Percentiles rank a stretch among this genome's conserved stretches.
Conservation (phyloP, 129 eudicot genomes). For the Flaveria robusta region DNA sequence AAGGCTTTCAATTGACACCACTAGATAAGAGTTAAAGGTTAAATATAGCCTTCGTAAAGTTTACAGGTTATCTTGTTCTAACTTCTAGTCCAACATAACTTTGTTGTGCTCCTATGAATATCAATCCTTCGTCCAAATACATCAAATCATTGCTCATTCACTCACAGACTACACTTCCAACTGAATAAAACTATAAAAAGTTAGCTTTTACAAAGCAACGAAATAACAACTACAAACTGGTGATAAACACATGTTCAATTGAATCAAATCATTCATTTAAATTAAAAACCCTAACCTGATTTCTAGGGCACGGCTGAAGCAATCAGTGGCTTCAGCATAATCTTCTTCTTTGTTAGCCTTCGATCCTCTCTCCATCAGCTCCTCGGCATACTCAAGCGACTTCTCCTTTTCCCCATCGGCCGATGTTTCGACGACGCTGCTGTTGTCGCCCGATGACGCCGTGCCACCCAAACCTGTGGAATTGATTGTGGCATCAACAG, state of each 20-base stretch:
- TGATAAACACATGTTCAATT: not conserved
- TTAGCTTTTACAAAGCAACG: not conserved
- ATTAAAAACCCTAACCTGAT: slow-evolving; percentile 65
- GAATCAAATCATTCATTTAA: not conserved
- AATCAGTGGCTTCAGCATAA: slow-evolving; percentile 70
- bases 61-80: not conserved
- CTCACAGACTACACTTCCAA: not conserved
- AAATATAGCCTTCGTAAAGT: not conserved
- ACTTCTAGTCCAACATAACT: not conserved
- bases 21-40: not conserved
- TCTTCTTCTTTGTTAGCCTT: slow-evolving; percentile 64
- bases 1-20: not conserved
- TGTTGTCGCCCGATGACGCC: slow-evolving; percentile 64
- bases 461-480: slow-evolving; percentile 50
- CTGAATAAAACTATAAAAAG: not conserved
- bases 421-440: slow-evolving; percentile 44
- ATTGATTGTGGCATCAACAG: slow-evolving; percentile 70
- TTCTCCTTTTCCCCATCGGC: slow-evolving; percentile 48
- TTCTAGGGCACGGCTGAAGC: slow-evolving; percentile 96
- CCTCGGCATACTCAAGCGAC: slow-evolving; percentile 63
- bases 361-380: slow-evolving; percentile 69
- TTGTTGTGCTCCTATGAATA: not conserved
- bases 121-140: not conserved
- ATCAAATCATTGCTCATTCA: not conserved
- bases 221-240: not conserved